Percentiles rank a stretch among this genome's conserved stretches.
These are phyloP conservation scores for Candida pini DNA, from an alignment of 805 yeast genomes.

Conservation along the genomic window DNA sequence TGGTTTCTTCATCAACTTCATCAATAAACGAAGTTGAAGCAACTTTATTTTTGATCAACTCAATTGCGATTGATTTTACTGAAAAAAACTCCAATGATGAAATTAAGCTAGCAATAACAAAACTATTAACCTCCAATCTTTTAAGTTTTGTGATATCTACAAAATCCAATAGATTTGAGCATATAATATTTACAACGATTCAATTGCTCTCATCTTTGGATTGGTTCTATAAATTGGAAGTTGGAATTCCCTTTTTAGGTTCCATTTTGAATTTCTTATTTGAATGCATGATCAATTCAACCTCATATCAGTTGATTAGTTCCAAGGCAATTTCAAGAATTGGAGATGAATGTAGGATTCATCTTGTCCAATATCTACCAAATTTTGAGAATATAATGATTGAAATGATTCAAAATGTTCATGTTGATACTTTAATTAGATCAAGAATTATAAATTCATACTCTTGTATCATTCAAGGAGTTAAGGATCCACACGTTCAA, in stretches of 20 bases:
- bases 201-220: slow-evolving; percentile 54
- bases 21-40: slow-evolving; percentile 52
- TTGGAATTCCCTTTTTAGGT: slow-evolving; percentile 42
- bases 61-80: slow-evolving; percentile 49
- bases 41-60: slow-evolving; percentile 51
- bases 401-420: slow-evolving; percentile 38
- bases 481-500: slow-evolving; percentile 42
- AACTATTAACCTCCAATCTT: slow-evolving; percentile 27
- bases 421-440: slow-evolving; percentile 41
- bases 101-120: slow-evolving; percentile 16
- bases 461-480: slow-evolving; percentile 55
- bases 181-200: slow-evolving; percentile 45
- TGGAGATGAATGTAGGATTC: slow-evolving; percentile 47
- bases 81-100: slow-evolving; percentile 26
- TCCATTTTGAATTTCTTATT: slow-evolving; percentile 46
- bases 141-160: slow-evolving; percentile 15
- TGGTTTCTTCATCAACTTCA: slow-evolving; percentile 16
- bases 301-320: slow-evolving; percentile 30
- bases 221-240: slow-evolving; percentile 47
- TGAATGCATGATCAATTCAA: slow-evolving; percentile 27
- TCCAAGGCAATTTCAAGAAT: slow-evolving; percentile 55
- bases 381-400: slow-evolving; percentile 42
- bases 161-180: slow-evolving; percentile 12
- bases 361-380: slow-evolving; percentile 37
- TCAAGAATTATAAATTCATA: slow-evolving; percentile 58